Evolutionary conservation across 1,284 basidiomycete genomes (phyloP), one percentile per base, ranked within the genome.

Genomic region (Golubevia sp.): DNA sequence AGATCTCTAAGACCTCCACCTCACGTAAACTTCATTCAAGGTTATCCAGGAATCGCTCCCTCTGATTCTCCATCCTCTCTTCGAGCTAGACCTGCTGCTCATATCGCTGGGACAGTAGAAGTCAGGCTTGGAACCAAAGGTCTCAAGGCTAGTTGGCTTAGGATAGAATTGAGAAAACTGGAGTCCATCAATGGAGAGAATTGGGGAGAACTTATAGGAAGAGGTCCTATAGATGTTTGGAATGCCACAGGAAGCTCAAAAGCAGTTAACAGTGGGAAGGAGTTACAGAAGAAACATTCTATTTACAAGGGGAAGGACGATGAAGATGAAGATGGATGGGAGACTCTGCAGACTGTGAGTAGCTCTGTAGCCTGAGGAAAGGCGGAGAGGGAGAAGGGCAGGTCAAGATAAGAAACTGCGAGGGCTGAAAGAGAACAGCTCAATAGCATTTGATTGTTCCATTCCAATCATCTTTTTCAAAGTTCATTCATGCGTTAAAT

Each of bases 151-250:
- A 63, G 71, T 55, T 82, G 78, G 78, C 62, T 82, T 20, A 71
- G 79, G 20, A 74, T 82, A 60, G 79, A 82, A 56, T 71, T 82
- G 52, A 67, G 77, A 62, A 82, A 82, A 67, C 66, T 75, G 20
- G 79, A 82, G 56, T 74, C 72, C 11, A 61, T 81, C 1, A 67
- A 70, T 7, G 78, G 78, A 15, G 77, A 81, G 59, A 71, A 70
- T 55, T 82, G 78, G 78, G 77, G 72, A 0, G 79, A 82, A 55
- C 68, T 81, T 18, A 81, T 82, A 52, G 79, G 79, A 1, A 59
- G 59, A 55, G 79, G 76, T 7, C 79, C 79, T 18, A 73, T 77
- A 52, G 77, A 77, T 24, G 74, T 80, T 11, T 82, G 77, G 77
- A 61, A 60, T 2, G 78, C 76, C 21, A 20, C 44, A 4, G 30